Conservation (phyloP, 768 basidiomycete species). For the Kwoniella dendrophila region DNA sequence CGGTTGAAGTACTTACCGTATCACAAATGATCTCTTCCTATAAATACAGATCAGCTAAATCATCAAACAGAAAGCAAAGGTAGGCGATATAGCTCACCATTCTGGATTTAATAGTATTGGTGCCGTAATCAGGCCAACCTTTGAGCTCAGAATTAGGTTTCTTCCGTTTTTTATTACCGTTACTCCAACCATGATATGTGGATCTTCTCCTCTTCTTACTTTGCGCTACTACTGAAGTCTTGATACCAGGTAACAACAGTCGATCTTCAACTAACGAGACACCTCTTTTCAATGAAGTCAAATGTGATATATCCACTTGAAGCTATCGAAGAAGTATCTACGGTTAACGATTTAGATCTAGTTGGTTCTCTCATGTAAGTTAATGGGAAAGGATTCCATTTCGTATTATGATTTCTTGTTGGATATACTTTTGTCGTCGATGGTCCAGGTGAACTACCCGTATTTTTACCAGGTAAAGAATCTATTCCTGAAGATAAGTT, state of each 20-base stretch:
- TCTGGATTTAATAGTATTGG: conserved; percentile 18
- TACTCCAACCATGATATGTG: background rate
- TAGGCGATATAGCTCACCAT: conserved; percentile 9
- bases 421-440: background rate
- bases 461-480: background rate
- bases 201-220: background rate
- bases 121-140: conserved; percentile 8
- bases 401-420: background rate
- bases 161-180: background rate
- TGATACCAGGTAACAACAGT: conserved; percentile 5
- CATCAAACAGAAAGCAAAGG: background rate
- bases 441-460: background rate
- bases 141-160: background rate
- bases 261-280: conserved; percentile 11
- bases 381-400: conserved; percentile 13
- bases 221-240: background rate
- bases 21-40: conserved; percentile 23
- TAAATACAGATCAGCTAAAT: background rate
- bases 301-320: conserved; percentile 2
- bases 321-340: background rate
- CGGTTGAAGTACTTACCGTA: conserved; percentile 5
- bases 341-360: background rate
- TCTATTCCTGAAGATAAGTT: conserved; percentile 11
- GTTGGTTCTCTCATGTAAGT: background rate
- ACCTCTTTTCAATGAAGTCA: conserved; percentile 8